These are phyloP conservation scores for Colletotrichum costaricense DNA, from an alignment of 2,329 filamentous ascomycete species.

Conservation along the genomic window DNA sequence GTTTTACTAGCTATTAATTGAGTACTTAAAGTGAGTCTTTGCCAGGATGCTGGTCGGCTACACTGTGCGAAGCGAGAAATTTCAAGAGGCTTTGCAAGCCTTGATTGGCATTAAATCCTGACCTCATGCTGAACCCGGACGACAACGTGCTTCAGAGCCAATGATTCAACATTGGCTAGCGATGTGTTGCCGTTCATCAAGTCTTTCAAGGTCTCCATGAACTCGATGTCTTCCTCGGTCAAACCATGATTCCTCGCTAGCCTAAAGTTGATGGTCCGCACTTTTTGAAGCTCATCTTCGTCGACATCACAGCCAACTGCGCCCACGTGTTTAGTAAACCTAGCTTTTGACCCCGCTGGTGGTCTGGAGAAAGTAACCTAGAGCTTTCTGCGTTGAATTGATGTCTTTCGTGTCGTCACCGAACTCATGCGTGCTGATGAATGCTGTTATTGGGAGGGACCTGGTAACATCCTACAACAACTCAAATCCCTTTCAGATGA, in stretches of 20 bases:
- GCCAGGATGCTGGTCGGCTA: too few relatives aligned
- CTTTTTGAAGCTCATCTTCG: too few relatives aligned
- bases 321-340: background rate
- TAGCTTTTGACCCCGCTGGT: background rate
- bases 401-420: background rate
- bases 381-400: background rate
- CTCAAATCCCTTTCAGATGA: too few relatives aligned
- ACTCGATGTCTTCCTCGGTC: background rate
- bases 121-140: background rate
- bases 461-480: too few relatives aligned
- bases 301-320: background rate
- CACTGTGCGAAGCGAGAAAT: too few relatives aligned
- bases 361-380: background rate
- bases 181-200: background rate
- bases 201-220: background rate
- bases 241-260: background rate
- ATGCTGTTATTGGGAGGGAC: background rate
- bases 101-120: too few relatives aligned
- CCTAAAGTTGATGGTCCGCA: background rate
- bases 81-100: too few relatives aligned
- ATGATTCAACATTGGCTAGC: background rate
- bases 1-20: too few relatives aligned
- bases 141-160: background rate
- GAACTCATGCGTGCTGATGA: background rate
- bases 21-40: too few relatives aligned